Percentiles rank a stretch among this genome's conserved stretches.
These are phyloP conservation scores for Fusarium proliferatum DNA, from an alignment of 2,329 filamentous ascomycete genomes.

Conservation along the genomic window DNA sequence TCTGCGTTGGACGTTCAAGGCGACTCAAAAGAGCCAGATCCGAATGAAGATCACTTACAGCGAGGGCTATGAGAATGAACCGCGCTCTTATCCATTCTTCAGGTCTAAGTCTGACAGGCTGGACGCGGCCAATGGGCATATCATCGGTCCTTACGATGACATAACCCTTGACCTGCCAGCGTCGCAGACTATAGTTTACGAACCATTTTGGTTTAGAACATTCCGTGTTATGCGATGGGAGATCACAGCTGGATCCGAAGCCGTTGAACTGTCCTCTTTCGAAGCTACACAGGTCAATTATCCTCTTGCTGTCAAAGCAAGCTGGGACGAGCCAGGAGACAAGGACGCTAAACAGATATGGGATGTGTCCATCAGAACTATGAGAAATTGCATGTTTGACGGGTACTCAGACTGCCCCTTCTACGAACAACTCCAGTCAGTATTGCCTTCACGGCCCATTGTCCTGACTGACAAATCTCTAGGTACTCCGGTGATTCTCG, in stretches of 20 bases:
- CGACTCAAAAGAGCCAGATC: not conserved
- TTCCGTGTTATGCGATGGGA: not conserved
- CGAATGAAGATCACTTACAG: not conserved
- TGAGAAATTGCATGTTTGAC: slow-evolving; percentile 6
- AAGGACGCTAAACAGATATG: not conserved
- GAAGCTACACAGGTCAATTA: not conserved
- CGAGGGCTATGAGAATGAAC: not conserved
- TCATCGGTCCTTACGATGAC: not conserved
- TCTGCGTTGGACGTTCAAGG: not conserved
- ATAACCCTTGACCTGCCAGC: not conserved
- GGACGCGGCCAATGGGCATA: not conserved
- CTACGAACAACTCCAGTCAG: slow-evolving; percentile 4
- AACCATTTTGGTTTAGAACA: not conserved
- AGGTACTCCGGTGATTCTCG: not conserved
- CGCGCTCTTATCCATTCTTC: not conserved
- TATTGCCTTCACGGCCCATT: fast-evolving
- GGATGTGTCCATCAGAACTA: not conserved
- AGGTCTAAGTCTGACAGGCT: not conserved
- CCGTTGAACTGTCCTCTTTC: not conserved
- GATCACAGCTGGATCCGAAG: fast-evolving
- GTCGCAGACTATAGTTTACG: not conserved
- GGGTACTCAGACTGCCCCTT: slow-evolving; percentile 1
- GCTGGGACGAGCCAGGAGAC: not conserved
- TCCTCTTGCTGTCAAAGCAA: not conserved
- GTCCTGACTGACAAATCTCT: not conserved